These are phyloP conservation scores for Syzygium aromaticum DNA, from an alignment of 345 rosid genomes.

Conservation along the genomic window DNA sequence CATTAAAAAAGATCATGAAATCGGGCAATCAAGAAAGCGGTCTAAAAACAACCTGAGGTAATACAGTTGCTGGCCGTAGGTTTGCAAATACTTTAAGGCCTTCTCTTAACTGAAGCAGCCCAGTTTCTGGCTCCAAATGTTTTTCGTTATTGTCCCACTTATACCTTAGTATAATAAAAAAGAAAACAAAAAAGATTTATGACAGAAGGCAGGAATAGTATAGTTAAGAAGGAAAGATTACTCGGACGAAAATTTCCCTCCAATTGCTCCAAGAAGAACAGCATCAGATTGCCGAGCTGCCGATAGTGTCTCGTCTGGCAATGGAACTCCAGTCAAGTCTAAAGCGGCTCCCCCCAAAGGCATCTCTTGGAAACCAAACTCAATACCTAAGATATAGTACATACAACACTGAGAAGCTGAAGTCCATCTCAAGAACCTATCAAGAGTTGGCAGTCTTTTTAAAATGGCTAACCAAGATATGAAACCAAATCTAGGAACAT, in stretches of 20 bases:
- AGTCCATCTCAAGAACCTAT: background rate
- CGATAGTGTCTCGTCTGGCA: constrained; percentile 83
- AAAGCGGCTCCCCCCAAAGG: constrained; percentile 91
- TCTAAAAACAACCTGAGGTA: constrained; percentile 56
- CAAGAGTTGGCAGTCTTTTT: background rate
- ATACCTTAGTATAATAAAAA: constrained; percentile 34
- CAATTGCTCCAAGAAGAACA: constrained; percentile 90
- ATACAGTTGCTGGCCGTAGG: constrained; percentile 81
- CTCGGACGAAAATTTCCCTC: constrained; percentile 48
- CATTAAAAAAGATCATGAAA: background rate
- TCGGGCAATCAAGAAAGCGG: background rate
- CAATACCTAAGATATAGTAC: constrained; percentile 37
- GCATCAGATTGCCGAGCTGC: constrained; percentile 83
- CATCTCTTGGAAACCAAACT: constrained; percentile 80
- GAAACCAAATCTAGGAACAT: background rate
- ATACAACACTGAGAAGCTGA: background rate
- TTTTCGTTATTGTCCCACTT: constrained; percentile 93
- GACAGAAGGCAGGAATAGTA: background rate
- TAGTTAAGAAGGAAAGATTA: background rate
- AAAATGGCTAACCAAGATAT: background rate
- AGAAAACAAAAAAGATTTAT: background rate
- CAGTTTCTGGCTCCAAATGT: constrained; percentile 89
- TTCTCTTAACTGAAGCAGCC: constrained; percentile 72
- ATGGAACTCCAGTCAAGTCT: constrained; percentile 85
- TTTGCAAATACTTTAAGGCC: constrained; percentile 91